phyloP scores from a whole-genome alignment of 805 yeast genomes.

The Groenewaldozyma salmanticensis region DNA sequence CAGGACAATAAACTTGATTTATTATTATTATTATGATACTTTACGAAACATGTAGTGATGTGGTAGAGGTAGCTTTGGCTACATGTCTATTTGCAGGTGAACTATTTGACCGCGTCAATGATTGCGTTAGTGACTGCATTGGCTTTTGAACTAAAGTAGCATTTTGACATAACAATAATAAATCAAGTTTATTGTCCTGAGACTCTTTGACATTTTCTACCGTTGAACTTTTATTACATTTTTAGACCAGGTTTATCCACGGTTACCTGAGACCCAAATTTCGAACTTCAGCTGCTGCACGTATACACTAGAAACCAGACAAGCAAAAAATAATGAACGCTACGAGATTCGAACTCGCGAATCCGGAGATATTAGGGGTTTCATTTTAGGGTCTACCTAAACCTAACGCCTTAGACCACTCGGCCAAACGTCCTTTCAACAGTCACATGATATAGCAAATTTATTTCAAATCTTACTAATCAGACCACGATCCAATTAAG shows the following conservation, averaged over 20 bases:
- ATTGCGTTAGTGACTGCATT: too few relatives aligned
- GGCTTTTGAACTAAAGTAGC: too few relatives aligned
- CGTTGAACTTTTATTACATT: neutral
- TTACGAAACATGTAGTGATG: too few relatives aligned
- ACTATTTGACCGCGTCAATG: too few relatives aligned
- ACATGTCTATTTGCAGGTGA: too few relatives aligned
- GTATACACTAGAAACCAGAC: neutral
- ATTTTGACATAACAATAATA: neutral
- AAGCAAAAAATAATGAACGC: slow-evolving; percentile 25
- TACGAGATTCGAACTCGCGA: slow-evolving; percentile 34
- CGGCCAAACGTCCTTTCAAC: slow-evolving; percentile 26
- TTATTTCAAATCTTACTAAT: too few relatives aligned
- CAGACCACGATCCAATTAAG: too few relatives aligned
- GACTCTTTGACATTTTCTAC: neutral
- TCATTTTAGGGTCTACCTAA: slow-evolving; percentile 25
- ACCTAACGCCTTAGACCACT: slow-evolving; percentile 34
- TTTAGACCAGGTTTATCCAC: neutral
- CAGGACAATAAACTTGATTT: too few relatives aligned
- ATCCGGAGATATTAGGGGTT: slow-evolving; percentile 31
- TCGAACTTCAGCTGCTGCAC: neutral
- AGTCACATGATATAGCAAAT: too few relatives aligned
- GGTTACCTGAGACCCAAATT: neutral
- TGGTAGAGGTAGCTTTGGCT: too few relatives aligned
- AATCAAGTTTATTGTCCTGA: too few relatives aligned
- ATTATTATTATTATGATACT: too few relatives aligned